These are phyloP conservation scores for Apophysomyces variabilis DNA, from an alignment of 371 early-diverging fungal species.

Conservation along the genomic window DNA sequence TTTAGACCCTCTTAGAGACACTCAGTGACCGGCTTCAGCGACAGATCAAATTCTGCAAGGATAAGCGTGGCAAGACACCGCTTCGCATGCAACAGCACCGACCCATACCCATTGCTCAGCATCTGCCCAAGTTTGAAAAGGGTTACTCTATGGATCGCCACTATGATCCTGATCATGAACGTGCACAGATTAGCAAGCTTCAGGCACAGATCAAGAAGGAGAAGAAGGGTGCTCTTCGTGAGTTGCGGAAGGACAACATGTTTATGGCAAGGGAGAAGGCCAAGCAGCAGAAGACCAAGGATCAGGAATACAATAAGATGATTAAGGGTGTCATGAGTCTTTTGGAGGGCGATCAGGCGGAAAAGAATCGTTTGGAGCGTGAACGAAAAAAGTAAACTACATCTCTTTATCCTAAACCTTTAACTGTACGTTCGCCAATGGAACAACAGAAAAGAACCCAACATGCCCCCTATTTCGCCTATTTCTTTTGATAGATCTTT, in stretches of 20 bases:
- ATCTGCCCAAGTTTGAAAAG: slow-evolving; percentile 90
- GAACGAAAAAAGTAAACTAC: slow-evolving; percentile 41
- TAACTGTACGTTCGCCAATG: background rate
- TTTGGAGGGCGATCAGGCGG: slow-evolving; percentile 77
- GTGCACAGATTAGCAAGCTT: slow-evolving; percentile 76
- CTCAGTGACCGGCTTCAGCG: slow-evolving; percentile 50
- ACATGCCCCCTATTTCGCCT: background rate
- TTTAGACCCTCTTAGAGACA: slow-evolving; percentile 27
- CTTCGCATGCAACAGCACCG: slow-evolving; percentile 84
- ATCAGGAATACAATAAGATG: slow-evolving; percentile 82
- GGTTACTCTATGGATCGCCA: slow-evolving; percentile 83
- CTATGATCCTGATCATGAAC: slow-evolving; percentile 81
- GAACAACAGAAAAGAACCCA: background rate
- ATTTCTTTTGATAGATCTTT: background rate
- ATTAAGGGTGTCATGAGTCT: slow-evolving; percentile 86
- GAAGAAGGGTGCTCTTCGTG: slow-evolving; percentile 90
- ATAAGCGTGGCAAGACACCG: slow-evolving; percentile 66
- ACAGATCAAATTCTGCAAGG: slow-evolving; percentile 60
- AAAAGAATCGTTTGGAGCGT: slow-evolving; percentile 72
- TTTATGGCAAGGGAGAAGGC: slow-evolving; percentile 83
- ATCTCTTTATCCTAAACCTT: background rate
- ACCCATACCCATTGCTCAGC: slow-evolving; percentile 88
- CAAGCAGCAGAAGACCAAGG: slow-evolving; percentile 75
- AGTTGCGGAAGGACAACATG: slow-evolving; percentile 91
- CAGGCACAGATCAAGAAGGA: slow-evolving; percentile 85